Percentiles rank a stretch among this genome's conserved stretches.
phyloP scores from a whole-genome alignment of 2,329 filamentous ascomycete genomes.

The Fusarium haematococcum region DNA sequence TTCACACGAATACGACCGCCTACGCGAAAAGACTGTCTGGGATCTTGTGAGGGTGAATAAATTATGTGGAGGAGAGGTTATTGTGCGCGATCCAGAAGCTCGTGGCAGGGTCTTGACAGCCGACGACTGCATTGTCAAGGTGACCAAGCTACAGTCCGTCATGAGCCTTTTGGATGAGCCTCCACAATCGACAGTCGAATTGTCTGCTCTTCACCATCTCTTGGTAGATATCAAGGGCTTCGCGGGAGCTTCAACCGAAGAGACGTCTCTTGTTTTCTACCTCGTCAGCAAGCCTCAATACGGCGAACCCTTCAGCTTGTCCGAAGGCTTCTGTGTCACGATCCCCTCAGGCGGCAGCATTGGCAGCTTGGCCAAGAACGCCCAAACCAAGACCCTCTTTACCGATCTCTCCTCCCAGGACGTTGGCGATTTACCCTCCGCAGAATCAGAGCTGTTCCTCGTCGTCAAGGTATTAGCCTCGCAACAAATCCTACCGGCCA shows the following conservation, averaged over 20 bases:
- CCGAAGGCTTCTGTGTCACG: constrained; percentile 85
- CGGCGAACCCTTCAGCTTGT: constrained; percentile 74
- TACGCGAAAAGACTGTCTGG: constrained; percentile 95
- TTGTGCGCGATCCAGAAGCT: constrained; percentile 88
- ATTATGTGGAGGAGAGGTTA: constrained; percentile 91
- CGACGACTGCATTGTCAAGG: constrained; percentile 91
- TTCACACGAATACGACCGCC: constrained; percentile 79
- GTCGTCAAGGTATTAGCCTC: constrained; percentile 81
- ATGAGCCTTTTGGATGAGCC: constrained; percentile 93
- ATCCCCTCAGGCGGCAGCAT: constrained; percentile 80
- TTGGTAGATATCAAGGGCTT: constrained; percentile 88
- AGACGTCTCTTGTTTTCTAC: constrained; percentile 81
- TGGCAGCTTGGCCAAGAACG: constrained; percentile 71
- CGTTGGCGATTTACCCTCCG: constrained; percentile 69
- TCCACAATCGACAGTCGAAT: constrained; percentile 75
- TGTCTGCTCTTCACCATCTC: constrained; percentile 81
- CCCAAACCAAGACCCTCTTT: constrained; percentile 86
- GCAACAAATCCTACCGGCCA: constrained; percentile 60
- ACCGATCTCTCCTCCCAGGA: constrained; percentile 86
- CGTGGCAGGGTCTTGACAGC: constrained; percentile 88
- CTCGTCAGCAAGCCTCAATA: constrained; percentile 79
- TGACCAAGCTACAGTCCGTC: constrained; percentile 90
- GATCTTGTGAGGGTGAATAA: constrained; percentile 95
- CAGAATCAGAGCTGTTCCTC: constrained; percentile 81
- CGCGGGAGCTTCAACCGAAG: constrained; percentile 79